These are phyloP conservation scores for Boletellus emodensis DNA, from an alignment of 768 basidiomycete species.

Conservation along the genomic window DNA sequence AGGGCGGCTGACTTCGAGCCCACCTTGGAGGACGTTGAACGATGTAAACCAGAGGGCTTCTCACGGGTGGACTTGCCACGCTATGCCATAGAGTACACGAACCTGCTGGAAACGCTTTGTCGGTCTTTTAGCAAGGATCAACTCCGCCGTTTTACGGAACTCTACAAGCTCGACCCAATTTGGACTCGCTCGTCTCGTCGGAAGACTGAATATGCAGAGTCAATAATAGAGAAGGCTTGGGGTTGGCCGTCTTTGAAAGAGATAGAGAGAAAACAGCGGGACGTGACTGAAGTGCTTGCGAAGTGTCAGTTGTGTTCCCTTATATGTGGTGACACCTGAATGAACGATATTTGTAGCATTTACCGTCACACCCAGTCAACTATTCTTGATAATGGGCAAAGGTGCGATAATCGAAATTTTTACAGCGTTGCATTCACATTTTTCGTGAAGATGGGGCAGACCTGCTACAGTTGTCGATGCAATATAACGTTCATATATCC, in stretches of 20 bases:
- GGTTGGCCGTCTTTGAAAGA: slow-evolving; percentile 59
- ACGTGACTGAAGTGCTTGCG: slow-evolving; percentile 44
- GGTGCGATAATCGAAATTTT: slow-evolving; percentile 35
- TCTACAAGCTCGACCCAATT: slow-evolving; percentile 41
- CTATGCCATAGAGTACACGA: slow-evolving; percentile 53
- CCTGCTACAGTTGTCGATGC: slow-evolving; percentile 53
- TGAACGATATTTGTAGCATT: slow-evolving; percentile 41
- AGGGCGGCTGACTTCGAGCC: slow-evolving; percentile 43
- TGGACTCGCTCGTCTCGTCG: slow-evolving; percentile 33
- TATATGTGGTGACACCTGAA: neutral
- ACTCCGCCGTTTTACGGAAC: slow-evolving; percentile 48
- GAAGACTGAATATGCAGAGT: slow-evolving; percentile 41
- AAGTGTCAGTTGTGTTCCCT: slow-evolving; percentile 38
- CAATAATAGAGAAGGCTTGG: slow-evolving; percentile 66
- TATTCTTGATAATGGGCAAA: slow-evolving; percentile 71
- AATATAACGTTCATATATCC: slow-evolving; percentile 59
- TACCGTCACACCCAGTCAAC: slow-evolving; percentile 51
- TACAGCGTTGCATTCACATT: slow-evolving; percentile 8
- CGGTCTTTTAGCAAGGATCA: slow-evolving; percentile 64
- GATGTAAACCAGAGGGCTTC: slow-evolving; percentile 42
- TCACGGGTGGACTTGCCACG: slow-evolving; percentile 37
- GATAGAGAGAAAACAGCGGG: slow-evolving; percentile 46
- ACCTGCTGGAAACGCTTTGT: slow-evolving; percentile 49
- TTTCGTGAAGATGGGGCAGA: slow-evolving; percentile 55
- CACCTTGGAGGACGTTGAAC: slow-evolving; percentile 60